A percentile compares a stretch with the other conserved stretches of the same genome.
Conservation (phyloP, 805 yeast species). For the Candida tammaniensis region DNA sequence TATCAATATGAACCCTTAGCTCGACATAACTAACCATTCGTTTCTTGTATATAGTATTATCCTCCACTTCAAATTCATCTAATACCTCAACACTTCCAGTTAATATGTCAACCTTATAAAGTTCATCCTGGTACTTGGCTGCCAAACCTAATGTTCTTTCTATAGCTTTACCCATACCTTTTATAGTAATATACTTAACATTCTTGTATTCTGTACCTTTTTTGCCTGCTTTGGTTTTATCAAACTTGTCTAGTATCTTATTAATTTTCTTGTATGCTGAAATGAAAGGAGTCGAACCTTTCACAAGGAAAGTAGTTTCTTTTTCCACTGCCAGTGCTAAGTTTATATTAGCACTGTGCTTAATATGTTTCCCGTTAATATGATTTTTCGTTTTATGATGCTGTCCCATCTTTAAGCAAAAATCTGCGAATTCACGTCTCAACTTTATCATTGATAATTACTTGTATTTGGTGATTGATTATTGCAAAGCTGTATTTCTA, state of each 20-base stretch:
- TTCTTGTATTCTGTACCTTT: slow-evolving; percentile 36
- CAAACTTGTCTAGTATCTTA: slow-evolving; percentile 47
- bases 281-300: slow-evolving; percentile 66
- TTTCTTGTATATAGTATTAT: slow-evolving; percentile 34
- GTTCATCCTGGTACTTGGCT: slow-evolving; percentile 51
- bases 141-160: slow-evolving; percentile 64
- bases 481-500: too few relatives aligned
- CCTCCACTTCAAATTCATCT: slow-evolving; percentile 55
- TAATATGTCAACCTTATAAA: slow-evolving; percentile 51
- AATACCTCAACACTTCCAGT: slow-evolving; percentile 68
- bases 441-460: slow-evolving; percentile 1
- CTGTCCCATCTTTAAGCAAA: slow-evolving; percentile 1
- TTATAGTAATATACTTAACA: slow-evolving; percentile 48
- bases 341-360: slow-evolving; percentile 51
- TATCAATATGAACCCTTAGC: slow-evolving; percentile 26
- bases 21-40: slow-evolving; percentile 50
- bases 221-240: slow-evolving; percentile 21
- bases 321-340: slow-evolving; percentile 41
- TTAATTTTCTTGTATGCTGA: slow-evolving; percentile 67
- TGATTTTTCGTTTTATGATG: slow-evolving; percentile 4
- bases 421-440: too few relatives aligned
- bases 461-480: too few relatives aligned
- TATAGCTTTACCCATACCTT: slow-evolving; percentile 74
- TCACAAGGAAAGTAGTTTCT: slow-evolving; percentile 53
- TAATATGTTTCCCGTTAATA: slow-evolving; percentile 39